Conservation (phyloP, 805 yeast species). For the Candida oleophila region DNA sequence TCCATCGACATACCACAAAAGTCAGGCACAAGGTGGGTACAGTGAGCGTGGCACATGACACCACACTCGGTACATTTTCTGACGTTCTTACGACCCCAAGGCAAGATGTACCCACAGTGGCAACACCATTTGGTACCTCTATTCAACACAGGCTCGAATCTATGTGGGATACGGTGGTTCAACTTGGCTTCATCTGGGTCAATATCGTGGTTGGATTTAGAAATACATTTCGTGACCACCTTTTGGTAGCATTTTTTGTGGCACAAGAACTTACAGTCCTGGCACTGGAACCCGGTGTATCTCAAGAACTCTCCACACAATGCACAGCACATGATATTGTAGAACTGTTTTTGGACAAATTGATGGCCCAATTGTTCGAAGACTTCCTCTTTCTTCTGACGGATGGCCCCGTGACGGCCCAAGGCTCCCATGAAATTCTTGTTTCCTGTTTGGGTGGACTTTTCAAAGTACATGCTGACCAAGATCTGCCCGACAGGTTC, state of each 20-base stretch:
- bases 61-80: constrained; percentile 94
- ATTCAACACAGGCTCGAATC: constrained; percentile 88
- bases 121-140: constrained; percentile 99
- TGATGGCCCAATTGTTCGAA: constrained; percentile 97
- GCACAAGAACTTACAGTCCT: constrained; percentile 77
- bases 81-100: constrained; percentile 92
- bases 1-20: constrained; percentile 99
- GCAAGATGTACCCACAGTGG: constrained; percentile 95
- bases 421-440: constrained; percentile 43
- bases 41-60: constrained; percentile 87
- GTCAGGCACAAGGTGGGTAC: constrained; percentile 95
- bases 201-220: constrained; percentile 66
- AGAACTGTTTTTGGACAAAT: constrained; percentile 91
- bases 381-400: constrained; percentile 87
- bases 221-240: constrained; percentile 81
- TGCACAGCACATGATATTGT: constrained; percentile 96
- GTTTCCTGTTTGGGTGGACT: constrained; percentile 41
- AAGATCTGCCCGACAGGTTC: constrained; percentile 94
- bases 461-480: constrained; percentile 75
- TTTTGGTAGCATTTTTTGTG: constrained; percentile 79
- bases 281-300: constrained; percentile 83
- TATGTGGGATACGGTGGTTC: constrained; percentile 95
- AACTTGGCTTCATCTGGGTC: constrained; percentile 77
- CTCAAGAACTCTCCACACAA: constrained; percentile 93
- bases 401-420: constrained; percentile 95